Evolutionary conservation across 441 rosid species (phyloP), one percentile per base, ranked within the genome.

Genomic region (Mallotus repandus): DNA sequence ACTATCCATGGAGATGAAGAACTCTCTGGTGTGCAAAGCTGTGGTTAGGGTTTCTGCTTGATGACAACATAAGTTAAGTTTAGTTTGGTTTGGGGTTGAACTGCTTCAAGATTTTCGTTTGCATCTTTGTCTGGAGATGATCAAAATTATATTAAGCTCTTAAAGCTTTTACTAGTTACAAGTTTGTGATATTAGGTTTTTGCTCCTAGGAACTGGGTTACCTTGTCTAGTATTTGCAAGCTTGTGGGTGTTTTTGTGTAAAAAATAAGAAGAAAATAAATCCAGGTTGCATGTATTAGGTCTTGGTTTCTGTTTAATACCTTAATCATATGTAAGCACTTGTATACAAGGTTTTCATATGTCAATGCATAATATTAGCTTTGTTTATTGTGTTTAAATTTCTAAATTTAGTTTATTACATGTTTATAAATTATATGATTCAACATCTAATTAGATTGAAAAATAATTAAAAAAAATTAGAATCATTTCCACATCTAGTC

Each of bases 1-100:
- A 75, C 90, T 89, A 5, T 86, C 92, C 15, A 69, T 89, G 55
- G 92, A 89, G 64, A 84, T 85, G 89, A 81, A 79, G 74, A 85
- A 74, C 11, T 83, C 90, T 1, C 38, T 87, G 58, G 70, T 76
- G 5, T 84, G 91, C 63, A 69, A 46, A 19, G 89, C 82, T 45
- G 25, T 78, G 21, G 78, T 73, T 53, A 81, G 85, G 77, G 66
- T 60, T 77, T 76, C 75, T 66, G 70, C 32, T 46, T 75, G 25
- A 69, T 19, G 13, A 1, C 19, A 1, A 1, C 41, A 4, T 0
- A 38, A 38, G 41, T 38, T 15, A 16, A 25, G 49, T 43, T 48
- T 15, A 13, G 74, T 35, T 61, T 61, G 48, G 57, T 7, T 70
- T 29, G 46, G 29, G 12, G 52, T 52, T 53, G 22, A 1, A 9